phyloP scores from a whole-genome alignment of 2,329 filamentous ascomycete genomes.

The Lasiodiplodia hormozganensis region DNA sequence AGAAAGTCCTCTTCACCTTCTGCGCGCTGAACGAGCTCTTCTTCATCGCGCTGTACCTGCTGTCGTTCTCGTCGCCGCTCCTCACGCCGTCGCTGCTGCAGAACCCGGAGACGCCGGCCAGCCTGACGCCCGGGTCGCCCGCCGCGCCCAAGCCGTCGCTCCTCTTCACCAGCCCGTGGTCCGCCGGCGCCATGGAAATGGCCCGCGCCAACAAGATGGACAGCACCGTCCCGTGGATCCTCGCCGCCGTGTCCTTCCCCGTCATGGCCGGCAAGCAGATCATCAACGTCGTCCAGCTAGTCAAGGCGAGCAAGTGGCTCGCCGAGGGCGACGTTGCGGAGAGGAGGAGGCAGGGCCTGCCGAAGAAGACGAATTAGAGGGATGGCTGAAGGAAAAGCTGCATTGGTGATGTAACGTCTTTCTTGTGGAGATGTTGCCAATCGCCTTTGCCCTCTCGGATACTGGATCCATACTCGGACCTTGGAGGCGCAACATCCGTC shows the following conservation, averaged over 20 bases:
- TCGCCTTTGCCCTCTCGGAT: not conserved
- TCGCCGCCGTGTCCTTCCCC: slow-evolving; percentile 80
- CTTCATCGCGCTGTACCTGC: slow-evolving; percentile 97
- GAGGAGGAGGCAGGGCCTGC: slow-evolving; percentile 56
- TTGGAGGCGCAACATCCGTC: not conserved
- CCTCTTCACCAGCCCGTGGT: slow-evolving; percentile 88
- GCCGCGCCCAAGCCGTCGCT: slow-evolving; percentile 72
- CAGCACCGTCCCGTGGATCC: slow-evolving; percentile 72
- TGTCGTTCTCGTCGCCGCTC: slow-evolving; percentile 92
- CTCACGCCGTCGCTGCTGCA: slow-evolving; percentile 83
- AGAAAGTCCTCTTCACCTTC: slow-evolving; percentile 90
- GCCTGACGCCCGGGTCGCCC: slow-evolving; percentile 68
- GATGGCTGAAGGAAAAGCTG: too few relatives aligned
- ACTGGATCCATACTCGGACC: not conserved
- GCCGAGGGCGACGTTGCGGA: slow-evolving; percentile 85
- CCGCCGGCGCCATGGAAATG: slow-evolving; percentile 88
- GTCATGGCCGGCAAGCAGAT: slow-evolving; percentile 92
- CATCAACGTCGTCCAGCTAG: slow-evolving; percentile 91
- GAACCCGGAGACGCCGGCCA: slow-evolving; percentile 55
- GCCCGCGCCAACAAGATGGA: slow-evolving; percentile 85
- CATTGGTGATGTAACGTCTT: too few relatives aligned
- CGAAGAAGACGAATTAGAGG: slow-evolving; percentile 42
- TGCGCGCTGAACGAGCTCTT: slow-evolving; percentile 94
- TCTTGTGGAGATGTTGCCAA: not conserved
- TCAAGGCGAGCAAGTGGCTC: slow-evolving; percentile 90